Conservation (phyloP, 148 eudicot species). For the Pouteria glomerata region DNA sequence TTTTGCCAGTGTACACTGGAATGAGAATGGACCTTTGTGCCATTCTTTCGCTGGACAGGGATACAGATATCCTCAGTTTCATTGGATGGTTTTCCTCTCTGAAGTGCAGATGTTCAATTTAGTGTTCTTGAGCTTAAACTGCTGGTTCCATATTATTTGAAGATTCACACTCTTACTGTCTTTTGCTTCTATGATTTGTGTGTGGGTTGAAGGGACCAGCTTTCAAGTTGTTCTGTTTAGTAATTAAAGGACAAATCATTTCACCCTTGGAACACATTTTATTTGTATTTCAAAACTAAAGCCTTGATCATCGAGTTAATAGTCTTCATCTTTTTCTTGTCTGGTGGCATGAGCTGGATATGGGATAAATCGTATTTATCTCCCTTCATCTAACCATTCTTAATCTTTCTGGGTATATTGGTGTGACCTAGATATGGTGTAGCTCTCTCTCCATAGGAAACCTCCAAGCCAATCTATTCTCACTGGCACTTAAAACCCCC, state of each 20-base stretch:
- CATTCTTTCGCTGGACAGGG: background rate
- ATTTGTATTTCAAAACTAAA: background rate
- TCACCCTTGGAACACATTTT: background rate
- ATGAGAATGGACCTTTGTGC: background rate
- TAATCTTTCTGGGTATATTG: background rate
- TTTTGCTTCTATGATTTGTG: background rate
- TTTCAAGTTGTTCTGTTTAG: background rate
- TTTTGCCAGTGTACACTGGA: background rate
- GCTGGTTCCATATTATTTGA: background rate
- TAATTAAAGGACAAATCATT: background rate
- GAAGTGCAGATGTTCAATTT: background rate
- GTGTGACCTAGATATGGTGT: background rate
- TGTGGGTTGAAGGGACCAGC: background rate
- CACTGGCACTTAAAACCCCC: background rate
- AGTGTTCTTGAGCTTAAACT: background rate
- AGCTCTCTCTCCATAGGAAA: background rate
- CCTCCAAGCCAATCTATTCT: background rate
- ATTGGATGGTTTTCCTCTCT: background rate
- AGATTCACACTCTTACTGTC: background rate
- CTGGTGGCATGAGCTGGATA: too few species aligned
- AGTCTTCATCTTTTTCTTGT: background rate
- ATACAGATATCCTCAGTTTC: background rate
- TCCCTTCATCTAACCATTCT: too few species aligned
- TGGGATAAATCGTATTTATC: too few species aligned
- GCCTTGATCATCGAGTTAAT: background rate